Percentiles rank a stretch among this genome's conserved stretches.
phyloP scores from a whole-genome alignment of 148 eudicot genomes.

The Rhododendron molle region DNA sequence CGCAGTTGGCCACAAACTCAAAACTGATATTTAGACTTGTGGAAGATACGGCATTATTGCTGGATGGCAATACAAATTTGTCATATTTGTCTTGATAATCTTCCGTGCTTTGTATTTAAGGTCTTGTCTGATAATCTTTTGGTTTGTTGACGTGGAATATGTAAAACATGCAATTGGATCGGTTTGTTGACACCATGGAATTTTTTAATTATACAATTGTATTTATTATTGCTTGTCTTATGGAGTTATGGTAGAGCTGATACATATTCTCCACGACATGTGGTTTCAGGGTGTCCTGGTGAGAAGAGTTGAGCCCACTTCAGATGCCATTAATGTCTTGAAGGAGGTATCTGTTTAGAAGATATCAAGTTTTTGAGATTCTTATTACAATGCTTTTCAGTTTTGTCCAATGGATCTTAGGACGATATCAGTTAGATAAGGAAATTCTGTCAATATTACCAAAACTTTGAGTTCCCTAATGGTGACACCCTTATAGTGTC shows the following conservation, averaged over 20 bases:
- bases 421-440: neutral
- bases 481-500: neutral
- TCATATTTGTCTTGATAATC: neutral
- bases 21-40: neutral
- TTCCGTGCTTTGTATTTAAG: neutral
- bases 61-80: neutral
- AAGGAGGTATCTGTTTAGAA: slow-evolving; percentile 56
- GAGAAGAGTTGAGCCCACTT: slow-evolving; percentile 88
- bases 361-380: neutral
- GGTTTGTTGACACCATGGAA: neutral
- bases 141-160: neutral
- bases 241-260: neutral
- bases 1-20: neutral
- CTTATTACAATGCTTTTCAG: neutral
- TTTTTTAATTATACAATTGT: neutral
- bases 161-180: slow-evolving; percentile 4
- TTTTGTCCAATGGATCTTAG: slow-evolving; percentile 1
- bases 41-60: neutral
- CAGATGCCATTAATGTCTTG: slow-evolving; percentile 68
- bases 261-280: neutral
- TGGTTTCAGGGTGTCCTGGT: slow-evolving; percentile 81
- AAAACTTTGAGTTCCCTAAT: neutral
- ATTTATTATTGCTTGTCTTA: neutral
- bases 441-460: neutral
- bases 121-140: neutral